Conservation (phyloP, 2,329 filamentous ascomycete species). For the Aspergillus ochraceoroseus region DNA sequence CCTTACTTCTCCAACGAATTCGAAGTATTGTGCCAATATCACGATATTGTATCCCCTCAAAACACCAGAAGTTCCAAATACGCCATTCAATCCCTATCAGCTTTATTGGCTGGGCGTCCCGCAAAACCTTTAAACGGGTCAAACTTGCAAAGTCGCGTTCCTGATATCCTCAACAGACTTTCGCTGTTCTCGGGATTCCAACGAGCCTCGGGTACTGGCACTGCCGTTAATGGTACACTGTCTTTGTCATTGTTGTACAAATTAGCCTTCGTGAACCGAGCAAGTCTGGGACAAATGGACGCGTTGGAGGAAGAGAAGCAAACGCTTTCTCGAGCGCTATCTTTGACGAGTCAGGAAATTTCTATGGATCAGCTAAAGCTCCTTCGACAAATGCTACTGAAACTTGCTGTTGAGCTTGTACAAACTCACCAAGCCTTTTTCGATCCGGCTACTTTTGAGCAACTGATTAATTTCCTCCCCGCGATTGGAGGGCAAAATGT, state of each 20-base stretch:
- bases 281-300: slow-evolving; percentile 57
- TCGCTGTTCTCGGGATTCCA: slow-evolving; percentile 36
- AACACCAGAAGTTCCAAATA: slow-evolving; percentile 13
- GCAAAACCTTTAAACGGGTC: slow-evolving; percentile 34
- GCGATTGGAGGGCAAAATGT: slow-evolving; percentile 23
- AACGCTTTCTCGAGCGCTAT: slow-evolving; percentile 54
- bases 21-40: slow-evolving; percentile 46
- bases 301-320: slow-evolving; percentile 63
- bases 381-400: slow-evolving; percentile 48
- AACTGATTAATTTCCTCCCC: slow-evolving; percentile 24
- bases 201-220: slow-evolving; percentile 28
- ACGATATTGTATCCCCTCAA: slow-evolving; percentile 32
- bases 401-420: slow-evolving; percentile 33
- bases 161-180: slow-evolving; percentile 35
- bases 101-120: slow-evolving; percentile 38
- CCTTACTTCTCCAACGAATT: slow-evolving; percentile 48
- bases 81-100: slow-evolving; percentile 29
- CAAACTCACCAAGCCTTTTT: slow-evolving; percentile 35
- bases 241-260: slow-evolving; percentile 54
- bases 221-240: slow-evolving; percentile 48
- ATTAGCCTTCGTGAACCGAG: slow-evolving; percentile 49
- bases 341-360: slow-evolving; percentile 49
- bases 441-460: slow-evolving; percentile 26
- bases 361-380: slow-evolving; percentile 48
- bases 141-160: slow-evolving; percentile 30